Percentiles rank a stretch among this genome's conserved stretches.
Conservation (phyloP, 192 early-diverging fungal species). For the Dissophora ornata region DNA sequence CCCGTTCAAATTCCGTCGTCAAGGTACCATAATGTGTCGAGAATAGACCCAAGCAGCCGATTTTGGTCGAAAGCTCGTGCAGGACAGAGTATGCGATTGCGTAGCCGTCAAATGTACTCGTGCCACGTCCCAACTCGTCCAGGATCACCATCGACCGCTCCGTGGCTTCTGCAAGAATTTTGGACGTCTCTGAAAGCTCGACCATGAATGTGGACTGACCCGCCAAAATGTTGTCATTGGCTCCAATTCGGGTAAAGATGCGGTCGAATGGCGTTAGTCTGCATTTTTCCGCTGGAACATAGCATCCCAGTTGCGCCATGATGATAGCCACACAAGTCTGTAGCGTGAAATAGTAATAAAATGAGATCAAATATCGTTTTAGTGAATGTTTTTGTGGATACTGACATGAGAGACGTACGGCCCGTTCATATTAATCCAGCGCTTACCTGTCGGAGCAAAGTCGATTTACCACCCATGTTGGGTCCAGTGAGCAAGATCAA, state of each 20-base stretch:
- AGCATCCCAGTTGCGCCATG: slow-evolving; percentile 95
- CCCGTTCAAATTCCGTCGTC: slow-evolving; percentile 84
- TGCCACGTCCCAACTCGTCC: slow-evolving; percentile 98
- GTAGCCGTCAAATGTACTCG: slow-evolving; percentile 96
- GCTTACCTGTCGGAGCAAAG: slow-evolving; percentile 87
- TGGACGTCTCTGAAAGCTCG: slow-evolving; percentile 93
- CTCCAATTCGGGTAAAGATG: slow-evolving; percentile 97
- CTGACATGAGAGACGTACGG: no score
- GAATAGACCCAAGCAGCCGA: slow-evolving; percentile 93
- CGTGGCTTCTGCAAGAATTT: slow-evolving; percentile 92
- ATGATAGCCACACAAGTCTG: slow-evolving; percentile 93
- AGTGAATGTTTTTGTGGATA: no score
- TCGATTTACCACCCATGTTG: slow-evolving; percentile 99
- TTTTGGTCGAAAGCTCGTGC: slow-evolving; percentile 81
- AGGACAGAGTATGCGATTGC: slow-evolving; percentile 95
- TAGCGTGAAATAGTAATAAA: background rate
- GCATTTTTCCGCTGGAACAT: slow-evolving; percentile 87
- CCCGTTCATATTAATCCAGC: slow-evolving; percentile 13
- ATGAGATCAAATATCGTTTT: no score
- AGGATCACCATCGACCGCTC: slow-evolving; percentile 91
- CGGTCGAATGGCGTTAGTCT: slow-evolving; percentile 86
- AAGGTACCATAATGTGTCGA: slow-evolving; percentile 96
- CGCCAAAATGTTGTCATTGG: slow-evolving; percentile 95
- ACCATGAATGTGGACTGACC: slow-evolving; percentile 98
- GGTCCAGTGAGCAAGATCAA: slow-evolving; percentile 96